Base-by-base conservation (phyloP, 2,329 filamentous ascomycete genomes). In the Neoascochyta sp. region DNA sequence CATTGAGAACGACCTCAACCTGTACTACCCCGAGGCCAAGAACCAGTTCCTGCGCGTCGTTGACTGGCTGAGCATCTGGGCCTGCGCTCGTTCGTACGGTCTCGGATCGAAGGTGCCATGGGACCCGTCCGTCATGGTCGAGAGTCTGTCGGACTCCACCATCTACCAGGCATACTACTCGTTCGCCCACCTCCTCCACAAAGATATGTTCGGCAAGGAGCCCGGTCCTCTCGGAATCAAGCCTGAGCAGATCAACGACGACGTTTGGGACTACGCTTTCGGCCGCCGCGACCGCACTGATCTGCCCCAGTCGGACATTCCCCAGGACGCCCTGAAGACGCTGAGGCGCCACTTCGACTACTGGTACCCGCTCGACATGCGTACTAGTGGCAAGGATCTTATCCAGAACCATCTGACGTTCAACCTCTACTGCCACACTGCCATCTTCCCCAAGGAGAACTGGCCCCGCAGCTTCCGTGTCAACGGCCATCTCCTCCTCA, bases 261-360 rank as follows among this genome's bases (percentile, higher is more conserved):
- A 93, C 50, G 86, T 95, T 25, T 98, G 89, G 88, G 90, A 98
- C 65, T 95, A 94, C 60, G 70, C 96, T 47, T 95, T 96, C 69
- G 82, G 78, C 58, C 80, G 86, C 34, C 78, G 80, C 11, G 81
- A 87, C 32, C 77, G 80, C 13, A 80, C 86, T 32, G 74, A 72
- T 40, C 76, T 89, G 16, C 78, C 82, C 10, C 62, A 76, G 34
- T 83, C 78, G 36, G 81, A 81, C 21, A 93, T 95, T 38, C 72
- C 80, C 38, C 78, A 81, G 63, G 78, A 81, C 39, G 77, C 77
- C 3, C 73, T 98, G 24, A 77, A 86, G 56, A 75, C 77, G 22
- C 83, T 98, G 83, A 78, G 88, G 39, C 78, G 89, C 55, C 87
- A 94, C 53, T 96, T 96, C 53, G 83, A 92, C 63, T 98, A 95